Evolutionary conservation across 2,329 filamentous ascomycete species (phyloP).

Genomic region (Dothideomycetidae sp.): DNA sequence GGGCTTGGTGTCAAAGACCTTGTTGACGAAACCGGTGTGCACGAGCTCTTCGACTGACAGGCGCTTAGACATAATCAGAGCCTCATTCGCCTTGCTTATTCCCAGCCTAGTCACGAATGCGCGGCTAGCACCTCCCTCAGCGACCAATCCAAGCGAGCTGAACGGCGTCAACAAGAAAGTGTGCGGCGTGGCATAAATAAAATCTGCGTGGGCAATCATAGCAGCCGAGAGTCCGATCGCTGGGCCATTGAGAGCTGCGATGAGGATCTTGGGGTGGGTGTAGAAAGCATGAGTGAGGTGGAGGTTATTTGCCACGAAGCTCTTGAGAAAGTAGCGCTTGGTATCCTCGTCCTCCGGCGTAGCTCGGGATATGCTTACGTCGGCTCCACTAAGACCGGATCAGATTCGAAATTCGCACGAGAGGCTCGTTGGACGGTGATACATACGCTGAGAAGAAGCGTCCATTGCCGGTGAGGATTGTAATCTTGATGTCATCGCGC

Average conservation of each 20-base stretch:
- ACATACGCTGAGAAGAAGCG: constrained; percentile 74
- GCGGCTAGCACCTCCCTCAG: constrained; percentile 69
- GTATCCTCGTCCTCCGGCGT: constrained; percentile 27
- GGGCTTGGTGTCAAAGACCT: constrained; percentile 49
- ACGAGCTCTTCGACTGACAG: constrained; percentile 62
- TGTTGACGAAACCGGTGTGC: constrained; percentile 69
- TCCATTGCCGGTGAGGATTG: constrained; percentile 69
- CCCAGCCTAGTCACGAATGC: constrained; percentile 72
- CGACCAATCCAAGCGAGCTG: constrained; percentile 73
- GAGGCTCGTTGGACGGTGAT: background rate
- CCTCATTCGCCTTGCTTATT: constrained; percentile 73
- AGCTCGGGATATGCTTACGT: constrained; percentile 47
- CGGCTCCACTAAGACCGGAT: constrained; percentile 51
- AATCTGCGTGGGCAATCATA: constrained; percentile 70
- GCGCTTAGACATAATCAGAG: constrained; percentile 75
- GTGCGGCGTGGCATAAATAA: constrained; percentile 73
- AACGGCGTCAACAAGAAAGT: constrained; percentile 86
- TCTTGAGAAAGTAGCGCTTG: constrained; percentile 48
- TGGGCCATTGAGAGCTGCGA: constrained; percentile 83
- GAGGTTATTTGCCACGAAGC: constrained; percentile 74
- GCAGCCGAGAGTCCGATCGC: constrained; percentile 80
- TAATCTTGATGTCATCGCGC: constrained; percentile 69
- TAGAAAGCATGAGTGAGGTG: constrained; percentile 84
- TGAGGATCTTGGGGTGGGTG: constrained; percentile 83
- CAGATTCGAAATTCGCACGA: background rate